phyloP scores from a whole-genome alignment of 2,329 filamentous ascomycete species.

The Beauveria sp. region DNA sequence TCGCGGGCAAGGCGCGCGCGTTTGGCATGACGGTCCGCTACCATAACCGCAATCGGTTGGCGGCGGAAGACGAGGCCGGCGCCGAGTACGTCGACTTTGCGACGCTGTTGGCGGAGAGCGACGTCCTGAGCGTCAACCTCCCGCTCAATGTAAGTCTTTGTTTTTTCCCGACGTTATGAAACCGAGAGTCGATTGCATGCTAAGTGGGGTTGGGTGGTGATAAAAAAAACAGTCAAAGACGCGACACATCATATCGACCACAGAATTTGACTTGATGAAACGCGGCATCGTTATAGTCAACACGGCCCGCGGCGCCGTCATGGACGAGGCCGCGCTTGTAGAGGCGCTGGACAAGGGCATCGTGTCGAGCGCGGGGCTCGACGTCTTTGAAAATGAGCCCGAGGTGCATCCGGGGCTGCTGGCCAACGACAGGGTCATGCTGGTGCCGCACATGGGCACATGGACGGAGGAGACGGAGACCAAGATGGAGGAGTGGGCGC shows the following conservation, averaged over 20 bases:
- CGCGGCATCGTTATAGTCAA: slow-evolving; percentile 70
- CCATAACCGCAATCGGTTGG: slow-evolving; percentile 59
- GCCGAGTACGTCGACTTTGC: slow-evolving; percentile 68
- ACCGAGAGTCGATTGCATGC: too few relatives aligned
- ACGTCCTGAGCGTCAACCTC: slow-evolving; percentile 73
- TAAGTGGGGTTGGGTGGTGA: too few relatives aligned
- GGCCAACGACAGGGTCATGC: slow-evolving; percentile 60
- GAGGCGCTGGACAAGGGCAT: slow-evolving; percentile 61
- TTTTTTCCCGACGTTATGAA: too few relatives aligned
- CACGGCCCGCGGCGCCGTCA: slow-evolving; percentile 73
- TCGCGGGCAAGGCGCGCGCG: slow-evolving; percentile 64
- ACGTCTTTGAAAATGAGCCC: slow-evolving; percentile 80
- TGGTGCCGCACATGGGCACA: slow-evolving; percentile 83
- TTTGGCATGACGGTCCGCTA: slow-evolving; percentile 74
- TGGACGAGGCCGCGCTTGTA: slow-evolving; percentile 75
- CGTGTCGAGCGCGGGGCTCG: slow-evolving; percentile 64
- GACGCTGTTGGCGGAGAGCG: slow-evolving; percentile 58
- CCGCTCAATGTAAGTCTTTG: slow-evolving; percentile 63
- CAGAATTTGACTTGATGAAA: slow-evolving; percentile 72
- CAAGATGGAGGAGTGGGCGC: slow-evolving; percentile 69
- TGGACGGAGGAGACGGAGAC: slow-evolving; percentile 61
- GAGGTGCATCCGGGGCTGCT: slow-evolving; percentile 65
- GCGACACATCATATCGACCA: slow-evolving; percentile 64
- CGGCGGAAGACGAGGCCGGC: slow-evolving; percentile 45
- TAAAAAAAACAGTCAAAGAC: slow-evolving; percentile 44